Base-by-base conservation (phyloP, 2,329 filamentous ascomycete genomes). In the Cryphonectria japonica region DNA sequence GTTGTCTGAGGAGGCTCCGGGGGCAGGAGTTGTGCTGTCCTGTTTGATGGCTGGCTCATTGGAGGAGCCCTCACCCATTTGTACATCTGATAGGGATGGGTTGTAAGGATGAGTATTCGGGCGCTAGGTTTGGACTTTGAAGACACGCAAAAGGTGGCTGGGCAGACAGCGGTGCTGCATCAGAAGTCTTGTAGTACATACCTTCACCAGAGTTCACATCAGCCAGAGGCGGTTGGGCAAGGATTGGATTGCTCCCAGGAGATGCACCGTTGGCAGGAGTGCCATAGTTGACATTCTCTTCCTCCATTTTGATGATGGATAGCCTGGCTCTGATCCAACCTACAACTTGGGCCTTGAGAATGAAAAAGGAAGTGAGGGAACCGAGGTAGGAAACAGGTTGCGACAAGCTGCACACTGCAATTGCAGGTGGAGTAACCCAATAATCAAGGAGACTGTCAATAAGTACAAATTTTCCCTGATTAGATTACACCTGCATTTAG, bases 21-120 rank as follows among this genome's bases (percentile, higher is more conserved):
- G 85, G 29, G 86, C 88, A 67, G 87, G 85, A 43, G 88, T 88
- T 54, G 86, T 84, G 76, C 84, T 88, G 75, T 91, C 89, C 78
- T 89, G 88, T 80, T 90, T 90, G 69, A 89, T 85, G 50, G 80
- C 80, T 64, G 84, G 81, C 57, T 89, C 86, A 69, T 79, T 76
- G 57, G 81, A 76, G 34, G 81, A 76, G 50, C 80, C 82, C 75
- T 90, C 88, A 37, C 84, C 84, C 89, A 92, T 92, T 73, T 88
- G 85, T 60, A 91, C 82, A 82, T 93, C 91, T 89, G 75, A 4
- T 69, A 8, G 46, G 54, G 64, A 63, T 19, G 60, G 39, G n/a
- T 41, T 16, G 59, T 65, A 32, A 64, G n/a, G 11, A 13, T 67
- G 37, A 62, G 34, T 70, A 3, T 14, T 43, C 29, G 29, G 54